These are phyloP conservation scores for Diutina siamensis DNA, from an alignment of 1,139 yeast genomes.

Conservation along the genomic window DNA sequence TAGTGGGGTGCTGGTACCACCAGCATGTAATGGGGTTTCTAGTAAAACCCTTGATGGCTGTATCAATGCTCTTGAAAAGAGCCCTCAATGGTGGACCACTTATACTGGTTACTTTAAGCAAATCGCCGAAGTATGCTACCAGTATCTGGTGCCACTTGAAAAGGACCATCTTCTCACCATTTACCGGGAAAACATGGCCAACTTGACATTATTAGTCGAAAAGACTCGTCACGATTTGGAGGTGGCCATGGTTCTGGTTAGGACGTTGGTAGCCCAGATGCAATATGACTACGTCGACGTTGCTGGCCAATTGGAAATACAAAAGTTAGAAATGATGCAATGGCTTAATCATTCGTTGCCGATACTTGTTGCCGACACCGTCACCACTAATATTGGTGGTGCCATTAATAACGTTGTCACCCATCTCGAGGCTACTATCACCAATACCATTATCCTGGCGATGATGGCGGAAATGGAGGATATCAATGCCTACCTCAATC, in stretches of 20 bases:
- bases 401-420: not conserved
- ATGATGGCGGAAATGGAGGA: not conserved
- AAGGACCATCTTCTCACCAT: not conserved
- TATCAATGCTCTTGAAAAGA: not conserved
- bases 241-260: not conserved
- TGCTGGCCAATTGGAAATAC: not conserved
- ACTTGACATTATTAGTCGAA: not conserved
- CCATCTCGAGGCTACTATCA: not conserved
- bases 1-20: not conserved
- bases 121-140: not conserved
- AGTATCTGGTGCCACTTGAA: not conserved
- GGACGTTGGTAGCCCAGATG: not conserved
- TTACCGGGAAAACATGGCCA: not conserved
- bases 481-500: not conserved
- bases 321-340: not conserved
- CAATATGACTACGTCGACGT: not conserved
- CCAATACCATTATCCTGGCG: not conserved
- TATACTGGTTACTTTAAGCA: slow-evolving; percentile 4
- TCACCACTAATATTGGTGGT: not conserved
- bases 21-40: not conserved
- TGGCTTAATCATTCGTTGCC: not conserved
- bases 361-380: not conserved
- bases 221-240: not conserved
- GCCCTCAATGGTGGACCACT: slow-evolving; percentile 5
- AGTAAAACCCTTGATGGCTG: not conserved